Base-by-base conservation (phyloP, 164 flowering plant species). In the Tinospora cordifolia region DNA sequence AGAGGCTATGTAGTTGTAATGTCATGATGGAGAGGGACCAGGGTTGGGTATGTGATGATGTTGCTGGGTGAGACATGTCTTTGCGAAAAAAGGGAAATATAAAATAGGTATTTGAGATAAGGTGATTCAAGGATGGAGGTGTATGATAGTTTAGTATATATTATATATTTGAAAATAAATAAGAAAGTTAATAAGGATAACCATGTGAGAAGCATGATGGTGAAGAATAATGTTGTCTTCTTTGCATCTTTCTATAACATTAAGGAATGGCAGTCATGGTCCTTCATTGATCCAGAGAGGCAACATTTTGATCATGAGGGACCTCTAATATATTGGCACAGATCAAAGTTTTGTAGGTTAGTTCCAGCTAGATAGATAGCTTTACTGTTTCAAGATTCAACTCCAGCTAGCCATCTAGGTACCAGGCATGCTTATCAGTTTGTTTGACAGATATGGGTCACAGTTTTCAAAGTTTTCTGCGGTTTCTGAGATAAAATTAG, bases 171-270 rank as follows among this genome's bases (percentile, higher is more conserved):
- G 17, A 63, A n/a, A 57, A 51, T 67, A 65, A 75, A 67, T 34
- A 34, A 67, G n/a, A 17, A 69, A 30, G 62, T 64, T 70, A 71
- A 69, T 27, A 44, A 68, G 72, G 74, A 40, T 67, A 72, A 76
- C 77, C 85, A 84, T 84, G 85, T 84, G 85, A 82, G 75, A 72
- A 65, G 79, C 74, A 78, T 82, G 73, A 82, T 84, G 83, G 79
- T 75, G 83, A 68, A 62, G 71, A 63, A 84, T 82, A 78, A 77
- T 81, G 81, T 41, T 79, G 81, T 77, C 82, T 70, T 38, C 62
- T 36, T 40, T 21, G 68, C 26, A 21, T 49, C 7, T 25, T 30
- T 69, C 44, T 69, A 30, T 22, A 41, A 65, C 67, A 47, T 34
- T 41, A 49, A 39, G 71, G 76, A 74, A 76, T 78, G 82, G 81